phyloP scores from a whole-genome alignment of 495 filamentous ascomycete genomes.

The Penicillium atrosanguineum region DNA sequence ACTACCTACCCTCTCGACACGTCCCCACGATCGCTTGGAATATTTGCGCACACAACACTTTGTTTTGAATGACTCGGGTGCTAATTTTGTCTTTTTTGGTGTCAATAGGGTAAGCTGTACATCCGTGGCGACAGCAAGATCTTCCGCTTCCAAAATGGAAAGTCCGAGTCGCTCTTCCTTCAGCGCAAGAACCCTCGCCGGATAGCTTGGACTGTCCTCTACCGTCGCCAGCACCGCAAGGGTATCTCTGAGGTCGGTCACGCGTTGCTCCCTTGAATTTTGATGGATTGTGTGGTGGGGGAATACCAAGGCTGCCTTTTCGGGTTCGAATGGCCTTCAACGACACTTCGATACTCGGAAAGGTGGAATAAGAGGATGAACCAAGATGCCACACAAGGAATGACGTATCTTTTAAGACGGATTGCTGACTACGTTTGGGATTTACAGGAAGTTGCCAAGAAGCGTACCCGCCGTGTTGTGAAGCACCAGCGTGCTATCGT shows the following conservation, averaged over 20 bases:
- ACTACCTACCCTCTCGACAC: conserved; percentile 1
- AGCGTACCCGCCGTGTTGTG: conserved; percentile 95
- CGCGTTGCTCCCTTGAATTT: conserved; percentile 25
- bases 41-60: conserved; percentile 5
- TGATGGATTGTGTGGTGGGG: conserved; percentile 15
- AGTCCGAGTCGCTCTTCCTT: conserved; percentile 98
- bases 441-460: conserved; percentile 96
- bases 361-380: conserved; percentile 22
- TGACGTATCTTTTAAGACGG: conserved; percentile 7
- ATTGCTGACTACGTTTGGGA: conserved; percentile 41
- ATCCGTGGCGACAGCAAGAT: conserved; percentile 99
- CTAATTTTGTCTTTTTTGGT: conserved; percentile 33
- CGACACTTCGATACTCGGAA: conserved; percentile 3
- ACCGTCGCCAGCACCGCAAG: conserved; percentile 98
- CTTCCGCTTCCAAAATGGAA: conserved; percentile 99
- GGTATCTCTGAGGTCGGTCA: conserved; percentile 97
- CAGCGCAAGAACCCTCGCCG: conserved; percentile 99
- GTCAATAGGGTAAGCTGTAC: conserved; percentile 89
- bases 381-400: neutral
- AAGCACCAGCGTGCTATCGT: conserved; percentile 99
- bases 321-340: neutral
- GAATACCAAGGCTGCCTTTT: conserved; percentile 7
- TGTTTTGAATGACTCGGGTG: conserved; percentile 6
- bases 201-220: conserved; percentile 98
- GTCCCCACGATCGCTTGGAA: neutral